Evolutionary conservation across 805 yeast genomes (phyloP).

Genomic region (Wilhelminamyces savonicus): DNA sequence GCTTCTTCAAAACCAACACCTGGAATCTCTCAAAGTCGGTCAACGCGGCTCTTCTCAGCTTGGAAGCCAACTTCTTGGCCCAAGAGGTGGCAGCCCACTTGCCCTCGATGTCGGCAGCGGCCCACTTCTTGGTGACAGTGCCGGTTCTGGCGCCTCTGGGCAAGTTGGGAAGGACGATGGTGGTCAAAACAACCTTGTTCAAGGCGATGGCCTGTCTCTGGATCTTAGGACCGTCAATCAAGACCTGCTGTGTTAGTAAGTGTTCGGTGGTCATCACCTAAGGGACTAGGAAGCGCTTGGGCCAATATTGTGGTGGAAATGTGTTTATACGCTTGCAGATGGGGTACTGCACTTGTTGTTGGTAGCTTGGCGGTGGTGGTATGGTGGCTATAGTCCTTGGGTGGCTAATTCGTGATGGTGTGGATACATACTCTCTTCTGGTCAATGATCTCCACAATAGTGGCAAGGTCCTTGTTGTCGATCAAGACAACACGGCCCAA

Average conservation of each 20-base stretch:
- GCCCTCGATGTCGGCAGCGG: slow-evolving; percentile 77
- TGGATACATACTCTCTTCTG: slow-evolving; percentile 96
- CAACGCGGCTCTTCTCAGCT: slow-evolving; percentile 87
- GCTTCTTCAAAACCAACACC: slow-evolving; percentile 95
- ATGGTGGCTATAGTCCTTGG: too few species aligned
- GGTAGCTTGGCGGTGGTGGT: too few species aligned
- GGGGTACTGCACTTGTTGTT: too few species aligned
- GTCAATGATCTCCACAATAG: slow-evolving; percentile 98
- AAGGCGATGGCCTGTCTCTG: slow-evolving; percentile 89
- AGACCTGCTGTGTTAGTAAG: slow-evolving; percentile 51
- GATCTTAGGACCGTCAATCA: slow-evolving; percentile 95
- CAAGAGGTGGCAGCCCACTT: slow-evolving; percentile 93
- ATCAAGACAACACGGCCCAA: slow-evolving; percentile 97
- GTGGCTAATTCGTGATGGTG: too few species aligned
- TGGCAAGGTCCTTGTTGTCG: slow-evolving; percentile 82
- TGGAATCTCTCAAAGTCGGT: slow-evolving; percentile 99
- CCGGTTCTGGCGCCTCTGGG: slow-evolving; percentile 94
- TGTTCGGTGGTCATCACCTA: background rate
- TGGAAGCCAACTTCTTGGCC: slow-evolving; percentile 98
- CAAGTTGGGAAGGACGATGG: slow-evolving; percentile 74
- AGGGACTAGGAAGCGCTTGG: too few species aligned
- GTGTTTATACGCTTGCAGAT: too few species aligned
- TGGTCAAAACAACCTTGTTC: slow-evolving; percentile 87
- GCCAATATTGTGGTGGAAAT: too few species aligned
- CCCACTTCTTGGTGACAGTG: slow-evolving; percentile 87